phyloP scores from a whole-genome alignment of 164 flowering plant species.

The Piper betle region DNA sequence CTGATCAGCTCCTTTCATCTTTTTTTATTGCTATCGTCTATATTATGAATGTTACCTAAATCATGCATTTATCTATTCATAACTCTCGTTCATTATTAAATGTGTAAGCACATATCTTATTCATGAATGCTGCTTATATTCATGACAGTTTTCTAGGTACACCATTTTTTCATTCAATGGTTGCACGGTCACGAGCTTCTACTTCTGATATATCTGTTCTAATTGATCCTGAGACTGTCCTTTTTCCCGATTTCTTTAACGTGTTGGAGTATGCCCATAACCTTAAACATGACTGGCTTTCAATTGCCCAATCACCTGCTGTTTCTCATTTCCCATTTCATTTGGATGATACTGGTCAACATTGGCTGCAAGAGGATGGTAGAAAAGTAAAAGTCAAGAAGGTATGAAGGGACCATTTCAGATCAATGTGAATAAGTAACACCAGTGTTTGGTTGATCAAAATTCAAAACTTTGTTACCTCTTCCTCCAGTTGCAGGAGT shows the following conservation, averaged over 20 bases:
- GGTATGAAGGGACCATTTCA: slow-evolving; percentile 37
- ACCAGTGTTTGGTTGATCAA: slow-evolving; percentile 4
- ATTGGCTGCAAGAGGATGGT: slow-evolving; percentile 47
- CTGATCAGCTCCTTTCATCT: not conserved
- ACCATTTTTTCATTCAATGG: slow-evolving; percentile 94
- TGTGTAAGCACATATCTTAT: not conserved
- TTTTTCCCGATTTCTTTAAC: slow-evolving; percentile 57
- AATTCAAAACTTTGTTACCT: slow-evolving; percentile 19
- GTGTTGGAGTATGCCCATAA: slow-evolving; percentile 39
- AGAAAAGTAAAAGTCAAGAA: slow-evolving; percentile 22
- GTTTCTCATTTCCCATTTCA: slow-evolving; percentile 45
- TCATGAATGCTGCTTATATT: not conserved
- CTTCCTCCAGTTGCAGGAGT: slow-evolving; percentile 70
- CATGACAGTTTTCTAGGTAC: slow-evolving; percentile 52
- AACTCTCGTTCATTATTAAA: too few relatives aligned
- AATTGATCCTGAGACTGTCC: slow-evolving; percentile 54
- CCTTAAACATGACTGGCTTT: slow-evolving; percentile 77
- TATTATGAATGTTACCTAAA: not conserved
- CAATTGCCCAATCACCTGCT: slow-evolving; percentile 40
- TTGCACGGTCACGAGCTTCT: slow-evolving; percentile 54
- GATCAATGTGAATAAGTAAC: slow-evolving; percentile 20
- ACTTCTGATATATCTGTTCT: slow-evolving; percentile 55
- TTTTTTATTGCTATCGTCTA: not conserved
- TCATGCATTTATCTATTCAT: not conserved
- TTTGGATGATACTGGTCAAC: slow-evolving; percentile 36